Evolutionary conservation across 78 protist genomes (phyloP).

Genomic region (Dictyostelium intermedium): DNA sequence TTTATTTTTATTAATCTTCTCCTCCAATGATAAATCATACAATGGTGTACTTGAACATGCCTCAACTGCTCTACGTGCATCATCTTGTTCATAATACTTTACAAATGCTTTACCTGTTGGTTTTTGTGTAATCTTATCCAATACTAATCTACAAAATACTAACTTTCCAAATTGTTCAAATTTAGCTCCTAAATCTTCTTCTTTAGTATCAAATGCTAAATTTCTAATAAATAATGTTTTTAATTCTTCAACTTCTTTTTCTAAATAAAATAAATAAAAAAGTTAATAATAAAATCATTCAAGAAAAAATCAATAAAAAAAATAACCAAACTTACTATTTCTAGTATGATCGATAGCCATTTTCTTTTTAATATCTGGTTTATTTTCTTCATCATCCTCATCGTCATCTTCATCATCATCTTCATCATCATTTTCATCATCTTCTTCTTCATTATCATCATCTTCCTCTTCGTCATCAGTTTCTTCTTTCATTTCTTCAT

Average conservation of each 20-base stretch:
- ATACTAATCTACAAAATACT: slow-evolving; percentile 42
- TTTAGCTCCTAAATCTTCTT: slow-evolving; percentile 22
- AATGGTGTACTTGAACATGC: slow-evolving; percentile 6
- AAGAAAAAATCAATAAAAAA: background rate
- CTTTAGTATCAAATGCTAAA: slow-evolving; percentile 65
- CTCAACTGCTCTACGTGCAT: slow-evolving; percentile 18
- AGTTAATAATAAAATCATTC: background rate
- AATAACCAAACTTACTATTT: slow-evolving; percentile 31
- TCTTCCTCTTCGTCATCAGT: background rate
- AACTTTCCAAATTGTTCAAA: slow-evolving; percentile 43
- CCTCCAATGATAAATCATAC: slow-evolving; percentile 33
- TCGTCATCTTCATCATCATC: slow-evolving; percentile 16
- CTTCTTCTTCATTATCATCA: slow-evolving; percentile 22
- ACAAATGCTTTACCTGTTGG: slow-evolving; percentile 75
- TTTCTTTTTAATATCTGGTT: slow-evolving; percentile 32
- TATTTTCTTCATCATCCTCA: slow-evolving; percentile 10
- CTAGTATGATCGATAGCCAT: background rate
- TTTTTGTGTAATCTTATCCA: slow-evolving; percentile 20
- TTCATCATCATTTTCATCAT: slow-evolving; percentile 38
- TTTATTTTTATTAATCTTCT: background rate
- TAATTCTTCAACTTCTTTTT: slow-evolving; percentile 49
- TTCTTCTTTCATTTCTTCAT: background rate
- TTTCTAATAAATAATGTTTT: slow-evolving; percentile 73
- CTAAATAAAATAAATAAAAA: background rate
- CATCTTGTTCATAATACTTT: slow-evolving; percentile 6